Evolutionary conservation across 306 rosid genomes (phyloP).

Genomic region (Medicago arabica): DNA sequence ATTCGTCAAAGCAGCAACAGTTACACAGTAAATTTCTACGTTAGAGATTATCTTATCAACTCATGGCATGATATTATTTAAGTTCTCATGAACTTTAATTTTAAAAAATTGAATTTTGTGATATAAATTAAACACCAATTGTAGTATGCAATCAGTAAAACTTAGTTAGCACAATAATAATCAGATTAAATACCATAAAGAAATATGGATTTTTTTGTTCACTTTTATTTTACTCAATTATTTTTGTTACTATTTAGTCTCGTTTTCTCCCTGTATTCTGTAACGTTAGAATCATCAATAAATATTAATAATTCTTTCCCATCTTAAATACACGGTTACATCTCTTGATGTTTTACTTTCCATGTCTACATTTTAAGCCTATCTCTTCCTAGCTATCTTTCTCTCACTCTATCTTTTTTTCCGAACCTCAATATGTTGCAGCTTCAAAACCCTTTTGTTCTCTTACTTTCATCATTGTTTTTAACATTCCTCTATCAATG

Average conservation of each 20-base stretch:
- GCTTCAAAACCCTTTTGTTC: constrained; percentile 27
- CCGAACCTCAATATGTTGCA: constrained; percentile 44
- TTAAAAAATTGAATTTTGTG: too few species aligned
- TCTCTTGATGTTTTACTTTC: constrained; percentile 12
- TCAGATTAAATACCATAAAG: too few species aligned
- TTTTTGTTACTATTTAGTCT: not conserved
- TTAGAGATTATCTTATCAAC: not conserved
- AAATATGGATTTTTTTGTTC: not conserved
- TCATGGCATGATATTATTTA: not conserved
- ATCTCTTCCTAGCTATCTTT: not conserved
- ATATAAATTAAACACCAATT: too few species aligned
- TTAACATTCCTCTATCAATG: constrained; percentile 36
- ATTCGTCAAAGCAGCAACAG: constrained; percentile 14
- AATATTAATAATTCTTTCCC: not conserved
- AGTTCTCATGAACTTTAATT: too few species aligned
- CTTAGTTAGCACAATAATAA: too few species aligned
- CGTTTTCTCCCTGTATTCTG: constrained; percentile 18
- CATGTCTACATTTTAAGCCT: constrained; percentile 3
- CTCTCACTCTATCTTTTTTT: not conserved
- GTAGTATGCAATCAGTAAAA: too few species aligned
- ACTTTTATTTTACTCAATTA: too few species aligned
- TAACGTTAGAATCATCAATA: constrained; percentile 36
- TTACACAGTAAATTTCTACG: not conserved
- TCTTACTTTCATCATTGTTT: constrained; percentile 42
- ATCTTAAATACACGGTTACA: constrained; percentile 32